phyloP scores from a whole-genome alignment of 495 filamentous ascomycete genomes.

The Evernia prunastri region DNA sequence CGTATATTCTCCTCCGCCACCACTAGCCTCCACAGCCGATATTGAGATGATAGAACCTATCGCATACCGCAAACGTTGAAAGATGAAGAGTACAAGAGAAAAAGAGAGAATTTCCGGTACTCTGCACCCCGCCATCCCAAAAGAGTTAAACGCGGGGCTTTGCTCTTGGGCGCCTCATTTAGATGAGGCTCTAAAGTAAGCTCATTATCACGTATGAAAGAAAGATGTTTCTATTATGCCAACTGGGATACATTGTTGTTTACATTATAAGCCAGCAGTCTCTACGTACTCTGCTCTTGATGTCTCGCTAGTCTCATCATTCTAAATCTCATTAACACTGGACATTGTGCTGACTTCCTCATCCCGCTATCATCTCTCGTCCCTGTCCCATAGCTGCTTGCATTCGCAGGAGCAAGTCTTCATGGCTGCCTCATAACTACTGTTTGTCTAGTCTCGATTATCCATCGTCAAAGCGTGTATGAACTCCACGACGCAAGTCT shows the following conservation, averaged over 20 bases:
- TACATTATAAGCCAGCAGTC: background rate
- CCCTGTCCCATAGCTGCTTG: background rate
- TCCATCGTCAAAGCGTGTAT: background rate
- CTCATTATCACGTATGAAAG: background rate
- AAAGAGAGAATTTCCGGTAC: background rate
- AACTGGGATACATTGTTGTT: background rate
- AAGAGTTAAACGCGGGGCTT: background rate
- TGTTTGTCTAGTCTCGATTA: background rate
- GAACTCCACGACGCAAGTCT: background rate
- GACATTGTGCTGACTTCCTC: background rate
- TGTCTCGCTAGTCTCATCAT: background rate
- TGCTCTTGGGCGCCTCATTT: background rate
- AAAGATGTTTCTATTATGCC: background rate
- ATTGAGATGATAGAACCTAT: background rate
- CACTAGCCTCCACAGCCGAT: background rate
- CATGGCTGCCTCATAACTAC: background rate
- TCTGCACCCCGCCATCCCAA: conserved; percentile 6
- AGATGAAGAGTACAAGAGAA: no score
- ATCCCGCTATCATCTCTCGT: background rate
- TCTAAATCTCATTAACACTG: background rate
- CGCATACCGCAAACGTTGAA: background rate
- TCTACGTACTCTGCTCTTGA: background rate
- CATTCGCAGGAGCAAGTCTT: background rate
- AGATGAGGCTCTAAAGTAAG: background rate
- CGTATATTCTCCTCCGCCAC: background rate